Conservation (phyloP, 352 stramenopile genomes). For the Phytophthora citrophthora region DNA sequence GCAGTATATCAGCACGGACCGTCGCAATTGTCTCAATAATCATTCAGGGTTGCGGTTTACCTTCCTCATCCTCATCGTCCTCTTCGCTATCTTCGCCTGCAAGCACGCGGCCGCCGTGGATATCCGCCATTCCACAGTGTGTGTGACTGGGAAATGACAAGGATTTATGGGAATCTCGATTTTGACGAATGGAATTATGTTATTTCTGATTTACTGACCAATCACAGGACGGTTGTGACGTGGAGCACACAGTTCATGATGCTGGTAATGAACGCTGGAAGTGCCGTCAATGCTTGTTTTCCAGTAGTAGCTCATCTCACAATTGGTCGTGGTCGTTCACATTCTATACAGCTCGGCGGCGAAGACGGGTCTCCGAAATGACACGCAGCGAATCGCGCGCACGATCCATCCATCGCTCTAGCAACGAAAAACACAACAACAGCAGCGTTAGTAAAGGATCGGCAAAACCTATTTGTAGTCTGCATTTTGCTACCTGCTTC, state of each 20-base stretch:
- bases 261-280: neutral
- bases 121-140: slow-evolving; percentile 46
- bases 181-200: slow-evolving; percentile 25
- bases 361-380: slow-evolving; percentile 81
- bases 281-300: neutral
- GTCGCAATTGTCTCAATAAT: neutral
- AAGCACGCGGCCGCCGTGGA: slow-evolving; percentile 68
- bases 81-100: slow-evolving; percentile 84
- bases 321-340: neutral
- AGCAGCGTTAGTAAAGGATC: neutral
- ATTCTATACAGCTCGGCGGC: slow-evolving; percentile 38
- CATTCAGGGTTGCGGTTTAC: neutral
- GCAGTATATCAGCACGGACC: slow-evolving; percentile 1
- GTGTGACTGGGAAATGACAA: no score
- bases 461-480: neutral
- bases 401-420: slow-evolving; percentile 85
- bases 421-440: slow-evolving; percentile 3
- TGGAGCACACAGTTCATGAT: neutral
- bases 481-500: slow-evolving; percentile 61
- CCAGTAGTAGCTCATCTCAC: neutral
- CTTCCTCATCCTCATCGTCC: slow-evolving; percentile 74
- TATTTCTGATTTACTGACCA: slow-evolving; percentile 15
- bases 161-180: neutral
- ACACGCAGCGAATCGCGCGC: slow-evolving; percentile 82
- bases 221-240: neutral